Percentiles rank a stretch among this genome's conserved stretches.
phyloP scores from a whole-genome alignment of 1,284 basidiomycete species.

The Trametes hirsuta region DNA sequence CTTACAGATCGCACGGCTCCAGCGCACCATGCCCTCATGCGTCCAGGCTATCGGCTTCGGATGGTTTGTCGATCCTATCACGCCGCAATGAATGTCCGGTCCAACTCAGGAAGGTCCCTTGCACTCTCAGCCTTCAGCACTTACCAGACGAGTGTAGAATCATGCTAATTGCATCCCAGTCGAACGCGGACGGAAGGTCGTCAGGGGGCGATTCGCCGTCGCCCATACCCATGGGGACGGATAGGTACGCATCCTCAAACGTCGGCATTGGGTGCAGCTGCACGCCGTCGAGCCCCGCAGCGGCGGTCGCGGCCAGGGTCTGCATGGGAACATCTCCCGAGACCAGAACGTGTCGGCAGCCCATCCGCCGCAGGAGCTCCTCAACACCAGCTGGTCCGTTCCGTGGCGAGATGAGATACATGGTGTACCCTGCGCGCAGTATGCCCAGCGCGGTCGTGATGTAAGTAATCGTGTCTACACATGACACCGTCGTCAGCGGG shows the following conservation, averaged over 20 bases:
- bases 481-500: not conserved
- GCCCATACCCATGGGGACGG: not conserved
- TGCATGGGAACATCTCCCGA: constrained; percentile 10
- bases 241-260: constrained; percentile 13
- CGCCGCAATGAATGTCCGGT: not conserved
- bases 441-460: constrained; percentile 33
- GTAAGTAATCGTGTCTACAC: constrained; percentile 37
- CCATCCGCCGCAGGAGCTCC: constrained; percentile 21
- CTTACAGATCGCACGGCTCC: constrained; percentile 19
- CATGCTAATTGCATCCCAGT: constrained; percentile 3
- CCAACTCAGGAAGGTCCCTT: constrained; percentile 9
- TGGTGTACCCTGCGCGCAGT: constrained; percentile 34
- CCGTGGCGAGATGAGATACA: constrained; percentile 27
- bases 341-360: constrained; percentile 1
- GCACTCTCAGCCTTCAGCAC: not conserved
- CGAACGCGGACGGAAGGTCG: constrained; percentile 7
- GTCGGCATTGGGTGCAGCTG: constrained; percentile 16
- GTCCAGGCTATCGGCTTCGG: constrained; percentile 29
- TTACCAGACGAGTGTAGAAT: constrained; percentile 31
- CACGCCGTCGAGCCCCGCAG: not conserved
- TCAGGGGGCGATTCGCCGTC: constrained; percentile 1
- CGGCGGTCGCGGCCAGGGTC: constrained; percentile 7
- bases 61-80: constrained; percentile 25
- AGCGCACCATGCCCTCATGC: constrained; percentile 13
- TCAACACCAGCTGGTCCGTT: constrained; percentile 25